Base-by-base conservation (phyloP, 768 basidiomycete species). In the Wakefieldia striispora region DNA sequence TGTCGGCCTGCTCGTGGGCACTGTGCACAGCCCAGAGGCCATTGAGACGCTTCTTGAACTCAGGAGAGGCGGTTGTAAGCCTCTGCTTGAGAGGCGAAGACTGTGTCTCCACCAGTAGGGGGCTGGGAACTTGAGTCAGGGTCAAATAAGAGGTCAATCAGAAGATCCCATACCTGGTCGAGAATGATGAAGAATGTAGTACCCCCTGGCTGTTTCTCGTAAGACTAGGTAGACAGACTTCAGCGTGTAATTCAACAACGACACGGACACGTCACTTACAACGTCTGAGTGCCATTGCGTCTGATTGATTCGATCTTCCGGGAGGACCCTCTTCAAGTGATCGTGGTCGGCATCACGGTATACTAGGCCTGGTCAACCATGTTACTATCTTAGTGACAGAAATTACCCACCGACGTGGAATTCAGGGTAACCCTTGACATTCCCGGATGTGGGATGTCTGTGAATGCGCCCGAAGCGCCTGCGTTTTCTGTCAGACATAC, bases 61-160 rank as follows among this genome's bases (percentile, higher is more conserved):
- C 78, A 17, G 74, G 80, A 82, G 54, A 84, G 77, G 24, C 78
- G 73, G 24, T 77, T 78, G 67, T 81, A 83, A 0, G 81, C 81
- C 55, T 81, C 81, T 27, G 76, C 80, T 53, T 80, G 77, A 7
- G 79, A 81, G 1, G 73, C 61, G 67, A 81, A 82, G 53, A 80
- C 71, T 1, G 80, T 81, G 64, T 81, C 80, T 13, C 81, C 80
- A 6, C 79, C 79, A 34, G 56, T 48, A 49, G 54, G 45, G 14
- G 61, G 52, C 38, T 48, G 65, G 54, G 44, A 73, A 31, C 38
- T 11, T 16, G 9, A 6, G 37, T 40, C 20, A 40, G 21, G 3
- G 23, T 10, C 9, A 9, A n/a, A 19, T 20, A 13, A 19, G 3
- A 29, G 11, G 29, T 29, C 11, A 5, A 33, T 6, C 7, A 3